Evolutionary conservation across 75 land plant species (phyloP).

Genomic region (Cunninghamia lanceolata): DNA sequence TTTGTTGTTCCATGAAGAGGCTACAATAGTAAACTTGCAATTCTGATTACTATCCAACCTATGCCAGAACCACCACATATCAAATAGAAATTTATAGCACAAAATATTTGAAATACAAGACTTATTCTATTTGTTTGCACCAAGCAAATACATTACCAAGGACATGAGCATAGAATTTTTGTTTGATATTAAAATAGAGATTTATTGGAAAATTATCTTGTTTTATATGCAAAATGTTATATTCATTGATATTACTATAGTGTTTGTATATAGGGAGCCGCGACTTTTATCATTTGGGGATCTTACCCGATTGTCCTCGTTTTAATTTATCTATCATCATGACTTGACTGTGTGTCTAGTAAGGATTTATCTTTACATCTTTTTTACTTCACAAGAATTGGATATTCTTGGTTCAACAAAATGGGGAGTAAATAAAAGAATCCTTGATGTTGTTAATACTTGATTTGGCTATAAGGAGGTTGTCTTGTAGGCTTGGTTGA

Average conservation of each 20-base stretch:
- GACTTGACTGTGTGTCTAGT: slow-evolving; percentile 1
- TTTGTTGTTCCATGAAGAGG: too few species aligned
- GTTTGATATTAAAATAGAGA: too few species aligned
- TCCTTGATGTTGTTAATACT: slow-evolving; percentile 74
- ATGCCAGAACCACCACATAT: too few species aligned
- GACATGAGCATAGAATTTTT: too few species aligned
- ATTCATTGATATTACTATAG: background rate
- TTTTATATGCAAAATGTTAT: too few species aligned
- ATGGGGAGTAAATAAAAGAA: slow-evolving; percentile 80
- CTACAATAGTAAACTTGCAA: too few species aligned
- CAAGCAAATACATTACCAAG: too few species aligned
- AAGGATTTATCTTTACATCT: background rate
- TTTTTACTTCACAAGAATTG: slow-evolving; percentile 55
- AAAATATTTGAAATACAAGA: too few species aligned
- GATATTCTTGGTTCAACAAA: slow-evolving; percentile 78
- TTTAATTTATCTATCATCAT: background rate
- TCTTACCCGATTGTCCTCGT: background rate
- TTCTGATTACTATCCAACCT: too few species aligned
- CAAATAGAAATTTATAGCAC: too few species aligned
- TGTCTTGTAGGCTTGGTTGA: slow-evolving; percentile 78
- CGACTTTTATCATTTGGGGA: background rate
- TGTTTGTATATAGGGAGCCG: background rate
- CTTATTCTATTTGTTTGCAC: too few species aligned
- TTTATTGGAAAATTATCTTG: too few species aligned
- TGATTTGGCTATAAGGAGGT: slow-evolving; percentile 87